Conservation (phyloP, 2,329 filamentous ascomycete genomes). For the Decorospora gaudefroyi region DNA sequence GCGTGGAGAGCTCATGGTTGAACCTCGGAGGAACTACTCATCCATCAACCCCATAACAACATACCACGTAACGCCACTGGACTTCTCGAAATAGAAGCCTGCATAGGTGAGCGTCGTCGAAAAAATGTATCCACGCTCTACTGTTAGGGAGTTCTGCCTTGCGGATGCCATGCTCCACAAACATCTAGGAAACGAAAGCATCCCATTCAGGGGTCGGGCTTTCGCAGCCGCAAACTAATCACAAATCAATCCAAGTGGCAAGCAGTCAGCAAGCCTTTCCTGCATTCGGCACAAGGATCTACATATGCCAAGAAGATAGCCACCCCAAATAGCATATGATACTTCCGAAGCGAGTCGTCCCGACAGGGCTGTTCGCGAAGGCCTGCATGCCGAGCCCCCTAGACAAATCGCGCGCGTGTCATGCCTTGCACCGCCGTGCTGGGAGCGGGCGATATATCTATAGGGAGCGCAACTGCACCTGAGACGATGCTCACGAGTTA, state of each 20-base stretch:
- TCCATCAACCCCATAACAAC: background rate
- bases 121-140: background rate
- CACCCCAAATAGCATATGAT: slow-evolving; percentile 28
- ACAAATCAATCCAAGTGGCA: too few species aligned
- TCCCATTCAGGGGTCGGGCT: slow-evolving; percentile 10
- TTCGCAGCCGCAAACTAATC: slow-evolving; percentile 17
- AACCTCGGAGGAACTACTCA: background rate
- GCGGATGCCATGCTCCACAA: slow-evolving; percentile 23
- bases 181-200: slow-evolving; percentile 20
- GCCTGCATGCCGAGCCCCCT: slow-evolving; percentile 34
- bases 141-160: background rate
- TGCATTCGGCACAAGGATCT: slow-evolving; percentile 23
- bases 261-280: slow-evolving; percentile 6
- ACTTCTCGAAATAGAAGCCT: background rate
- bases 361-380: slow-evolving; percentile 24
- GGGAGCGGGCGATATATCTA: slow-evolving; percentile 32
- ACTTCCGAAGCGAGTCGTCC: slow-evolving; percentile 13
- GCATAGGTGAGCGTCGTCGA: slow-evolving; percentile 1
- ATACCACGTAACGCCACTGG: background rate
- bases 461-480: slow-evolving; percentile 15
- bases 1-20: background rate
- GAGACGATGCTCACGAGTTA: slow-evolving; percentile 22
- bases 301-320: slow-evolving; percentile 19
- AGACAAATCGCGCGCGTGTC: slow-evolving; percentile 32
- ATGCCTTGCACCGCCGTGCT: slow-evolving; percentile 25